Evolutionary conservation across 2,329 filamentous ascomycete species (phyloP), one percentile per base, ranked within the genome.

Genomic region (Falciphora oryzae): DNA sequence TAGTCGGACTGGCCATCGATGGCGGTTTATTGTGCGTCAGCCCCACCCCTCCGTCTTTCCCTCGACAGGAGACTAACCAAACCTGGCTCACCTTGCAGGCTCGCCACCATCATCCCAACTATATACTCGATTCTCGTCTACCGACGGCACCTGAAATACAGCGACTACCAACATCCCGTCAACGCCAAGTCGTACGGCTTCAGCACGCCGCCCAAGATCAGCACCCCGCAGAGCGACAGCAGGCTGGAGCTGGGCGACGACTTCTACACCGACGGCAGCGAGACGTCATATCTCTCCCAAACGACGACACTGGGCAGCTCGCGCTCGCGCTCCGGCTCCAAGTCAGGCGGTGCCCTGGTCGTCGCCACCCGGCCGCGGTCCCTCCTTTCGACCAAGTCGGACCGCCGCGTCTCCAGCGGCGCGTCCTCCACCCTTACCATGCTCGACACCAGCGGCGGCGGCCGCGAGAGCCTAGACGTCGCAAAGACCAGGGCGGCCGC

Each of bases 151-250:
- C 73, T 79, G 27, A 70, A 75, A 35, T 81, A 82, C 70, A 80
- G 85, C 68, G 79, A 83, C 68, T 82, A 85, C 67, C 74, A 79
- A 66, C 76, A 81, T 56, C 78, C 82, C 11, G 73, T 77, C 66
- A 82, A 84, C 72, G 74, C 80, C 66, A 83, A 83, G 68, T 73
- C 75, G 22, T 83, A 78, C 69, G 80, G 81, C 57, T 83, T 78
- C 73, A 69, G 68, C 67, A 67, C 53, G 29, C 10, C 32, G 22
- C n/a, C 35, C 27, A 28, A 32, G 25, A 5, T 35, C 14, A 58
- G 50, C n/a, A 63, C 62, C 2, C 56, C 31, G 11, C 13, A 6
- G 53, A 35, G 29, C 53, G 31, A 69, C 65, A 65, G 70, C 56
- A 64, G 72, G 50, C 63, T 67, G 57, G 67, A 74, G 71, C 35